Percentiles rank a stretch among this genome's conserved stretches.
Evolutionary conservation across 805 yeast species (phyloP).

Genomic region (Candida ficus): DNA sequence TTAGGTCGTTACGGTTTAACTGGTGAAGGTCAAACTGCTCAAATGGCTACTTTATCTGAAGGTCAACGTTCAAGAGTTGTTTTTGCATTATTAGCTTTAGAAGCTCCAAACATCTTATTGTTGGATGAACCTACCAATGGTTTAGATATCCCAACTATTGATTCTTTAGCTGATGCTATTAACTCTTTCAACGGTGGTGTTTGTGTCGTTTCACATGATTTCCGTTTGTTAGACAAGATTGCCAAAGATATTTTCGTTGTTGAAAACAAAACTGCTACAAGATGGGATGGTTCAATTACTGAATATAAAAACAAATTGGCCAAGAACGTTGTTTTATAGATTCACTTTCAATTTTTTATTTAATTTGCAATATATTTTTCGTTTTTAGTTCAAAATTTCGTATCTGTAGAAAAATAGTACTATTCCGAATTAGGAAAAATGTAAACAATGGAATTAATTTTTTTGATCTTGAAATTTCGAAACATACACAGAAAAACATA

Average conservation of each 20-base stretch:
- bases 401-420: too few species aligned
- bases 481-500: background rate
- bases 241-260: conserved; percentile 97
- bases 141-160: conserved; percentile 96
- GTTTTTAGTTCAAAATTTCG: background rate
- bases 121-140: conserved; percentile 99
- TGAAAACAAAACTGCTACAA: conserved; percentile 90
- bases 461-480: background rate
- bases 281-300: conserved; percentile 92
- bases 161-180: conserved; percentile 95
- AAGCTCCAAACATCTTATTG: conserved; percentile 88
- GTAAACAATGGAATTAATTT: conserved; percentile 9
- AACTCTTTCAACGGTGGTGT: conserved; percentile 96
- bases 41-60: conserved; percentile 97
- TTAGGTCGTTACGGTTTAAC: conserved; percentile 97
- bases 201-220: conserved; percentile 97
- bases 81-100: conserved; percentile 91
- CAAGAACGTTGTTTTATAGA: conserved; percentile 71
- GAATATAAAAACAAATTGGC: conserved; percentile 95
- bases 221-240: conserved; percentile 93
- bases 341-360: background rate
- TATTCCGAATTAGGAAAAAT: conserved; percentile 9
- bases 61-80: conserved; percentile 99
- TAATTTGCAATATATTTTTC: background rate
- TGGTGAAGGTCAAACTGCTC: conserved; percentile 98